These are phyloP conservation scores for Hyphodiscus sp. DNA, from an alignment of 2,329 filamentous ascomycete species.

Conservation along the genomic window DNA sequence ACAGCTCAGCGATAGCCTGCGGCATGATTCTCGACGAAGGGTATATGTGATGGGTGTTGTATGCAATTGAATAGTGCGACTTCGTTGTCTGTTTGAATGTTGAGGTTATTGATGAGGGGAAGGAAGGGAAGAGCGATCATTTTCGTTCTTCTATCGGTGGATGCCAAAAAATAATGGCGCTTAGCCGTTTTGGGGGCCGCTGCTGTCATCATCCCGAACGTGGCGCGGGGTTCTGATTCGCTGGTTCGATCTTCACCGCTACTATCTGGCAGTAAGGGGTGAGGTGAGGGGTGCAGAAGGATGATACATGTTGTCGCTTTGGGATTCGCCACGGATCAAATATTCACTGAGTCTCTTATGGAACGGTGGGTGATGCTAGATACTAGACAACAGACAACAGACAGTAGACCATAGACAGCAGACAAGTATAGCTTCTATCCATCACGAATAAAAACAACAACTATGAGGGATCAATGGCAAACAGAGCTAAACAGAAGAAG, in stretches of 20 bases:
- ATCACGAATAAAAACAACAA: too few species aligned
- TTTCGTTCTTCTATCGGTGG: too few species aligned
- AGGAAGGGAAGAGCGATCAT: constrained; percentile 11
- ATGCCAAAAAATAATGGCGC: neutral
- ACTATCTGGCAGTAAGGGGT: neutral
- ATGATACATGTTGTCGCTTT: neutral
- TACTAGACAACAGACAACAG: too few species aligned
- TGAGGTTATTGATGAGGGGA: constrained; percentile 22
- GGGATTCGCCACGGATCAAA: neutral
- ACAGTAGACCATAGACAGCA: too few species aligned
- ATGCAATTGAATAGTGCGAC: constrained; percentile 44
- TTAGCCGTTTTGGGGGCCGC: too few species aligned
- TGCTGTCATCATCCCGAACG: neutral
- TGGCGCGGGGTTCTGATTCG: neutral
- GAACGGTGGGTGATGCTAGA: too few species aligned
- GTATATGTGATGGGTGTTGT: constrained; percentile 13
- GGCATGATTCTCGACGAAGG: constrained; percentile 72
- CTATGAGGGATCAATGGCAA: too few species aligned
- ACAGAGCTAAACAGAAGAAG: too few species aligned
- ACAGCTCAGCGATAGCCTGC: constrained; percentile 84
- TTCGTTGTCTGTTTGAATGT: constrained; percentile 53
- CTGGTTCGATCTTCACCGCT: neutral
- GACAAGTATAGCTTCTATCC: too few species aligned
- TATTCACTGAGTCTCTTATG: neutral
- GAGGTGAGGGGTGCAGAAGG: too few species aligned